These are phyloP conservation scores for Penicillium lagena DNA, from an alignment of 495 filamentous ascomycete species.

Conservation along the genomic window DNA sequence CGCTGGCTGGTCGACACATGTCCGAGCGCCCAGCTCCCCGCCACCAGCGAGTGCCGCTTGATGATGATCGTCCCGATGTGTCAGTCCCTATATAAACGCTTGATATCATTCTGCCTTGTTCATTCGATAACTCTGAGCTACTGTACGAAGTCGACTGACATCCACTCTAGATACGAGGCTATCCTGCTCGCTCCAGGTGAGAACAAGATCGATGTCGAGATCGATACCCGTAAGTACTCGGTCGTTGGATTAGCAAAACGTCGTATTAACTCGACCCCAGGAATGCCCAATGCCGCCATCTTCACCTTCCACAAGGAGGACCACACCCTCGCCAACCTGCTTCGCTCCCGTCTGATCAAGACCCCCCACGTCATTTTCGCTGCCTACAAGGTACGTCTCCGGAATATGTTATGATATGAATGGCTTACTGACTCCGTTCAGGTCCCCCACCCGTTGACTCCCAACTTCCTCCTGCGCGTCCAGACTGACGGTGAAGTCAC, in stretches of 20 bases:
- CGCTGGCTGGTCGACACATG: constrained; percentile 8
- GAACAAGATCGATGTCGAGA: constrained; percentile 81
- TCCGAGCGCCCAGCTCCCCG: not conserved
- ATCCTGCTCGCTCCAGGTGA: constrained; percentile 82
- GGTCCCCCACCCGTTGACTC: constrained; percentile 79
- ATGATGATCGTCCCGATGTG: constrained; percentile 12
- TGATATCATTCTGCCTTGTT: not conserved
- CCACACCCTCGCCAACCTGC: constrained; percentile 88
- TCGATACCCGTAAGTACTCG: constrained; percentile 70
- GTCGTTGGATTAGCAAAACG: not conserved
- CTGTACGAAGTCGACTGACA: not conserved
- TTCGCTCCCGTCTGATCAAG: constrained; percentile 73
- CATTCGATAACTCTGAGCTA: not conserved
- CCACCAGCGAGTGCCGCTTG: not conserved
- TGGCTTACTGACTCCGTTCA: constrained; percentile 14
- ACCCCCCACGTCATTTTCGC: constrained; percentile 75
- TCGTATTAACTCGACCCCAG: constrained; percentile 30
- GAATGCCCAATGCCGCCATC: constrained; percentile 72
- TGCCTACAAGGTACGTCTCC: constrained; percentile 67
- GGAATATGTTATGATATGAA: too few species aligned
- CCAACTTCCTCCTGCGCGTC: constrained; percentile 78
- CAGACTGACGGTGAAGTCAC: constrained; percentile 86
- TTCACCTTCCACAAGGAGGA: constrained; percentile 97
- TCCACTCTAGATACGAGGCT: constrained; percentile 68
- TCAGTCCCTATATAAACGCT: constrained; percentile 4